These are phyloP conservation scores for Pythium vanterpoolii DNA, from an alignment of 352 stramenopile species.

Conservation along the genomic window DNA sequence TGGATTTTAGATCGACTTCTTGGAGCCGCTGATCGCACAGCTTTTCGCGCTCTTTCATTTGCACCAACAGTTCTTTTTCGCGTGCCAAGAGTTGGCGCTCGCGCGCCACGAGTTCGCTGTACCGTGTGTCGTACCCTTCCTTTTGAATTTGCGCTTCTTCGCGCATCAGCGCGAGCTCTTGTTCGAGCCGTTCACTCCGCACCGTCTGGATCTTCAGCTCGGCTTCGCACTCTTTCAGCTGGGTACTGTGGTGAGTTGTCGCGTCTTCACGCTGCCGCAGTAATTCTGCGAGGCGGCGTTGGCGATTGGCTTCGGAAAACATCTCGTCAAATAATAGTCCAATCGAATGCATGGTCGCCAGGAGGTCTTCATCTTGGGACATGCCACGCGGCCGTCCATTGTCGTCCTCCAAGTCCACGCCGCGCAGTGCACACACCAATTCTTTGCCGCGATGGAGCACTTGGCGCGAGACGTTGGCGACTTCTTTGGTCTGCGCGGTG, in stretches of 20 bases:
- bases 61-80: constrained; percentile 5
- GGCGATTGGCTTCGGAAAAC: constrained; percentile 43
- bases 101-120: constrained; percentile 10
- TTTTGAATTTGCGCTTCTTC: neutral
- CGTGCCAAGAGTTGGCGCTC: constrained; percentile 11
- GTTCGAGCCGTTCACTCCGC: constrained; percentile 3
- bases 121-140: constrained; percentile 9
- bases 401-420: neutral
- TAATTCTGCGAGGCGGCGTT: constrained; percentile 36
- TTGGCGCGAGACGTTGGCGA: neutral
- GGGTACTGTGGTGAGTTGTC: constrained; percentile 8
- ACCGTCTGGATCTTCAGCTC: constrained; percentile 9
- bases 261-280: constrained; percentile 30
- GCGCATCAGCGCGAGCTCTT: neutral
- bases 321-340: constrained; percentile 56
- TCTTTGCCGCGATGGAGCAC: constrained; percentile 15
- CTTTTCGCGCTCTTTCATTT: constrained; percentile 12
- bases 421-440: constrained; percentile 22
- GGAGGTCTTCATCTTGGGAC: constrained; percentile 29
- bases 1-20: constrained; percentile 13
- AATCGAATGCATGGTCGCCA: constrained; percentile 39
- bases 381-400: constrained; percentile 9
- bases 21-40: constrained; percentile 9
- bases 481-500: constrained; percentile 15
- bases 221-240: constrained; percentile 12